Percentiles rank a stretch among this genome's conserved stretches.
phyloP scores from a whole-genome alignment of 208 protist species.

The Acanthamoeba triangularis region DNA sequence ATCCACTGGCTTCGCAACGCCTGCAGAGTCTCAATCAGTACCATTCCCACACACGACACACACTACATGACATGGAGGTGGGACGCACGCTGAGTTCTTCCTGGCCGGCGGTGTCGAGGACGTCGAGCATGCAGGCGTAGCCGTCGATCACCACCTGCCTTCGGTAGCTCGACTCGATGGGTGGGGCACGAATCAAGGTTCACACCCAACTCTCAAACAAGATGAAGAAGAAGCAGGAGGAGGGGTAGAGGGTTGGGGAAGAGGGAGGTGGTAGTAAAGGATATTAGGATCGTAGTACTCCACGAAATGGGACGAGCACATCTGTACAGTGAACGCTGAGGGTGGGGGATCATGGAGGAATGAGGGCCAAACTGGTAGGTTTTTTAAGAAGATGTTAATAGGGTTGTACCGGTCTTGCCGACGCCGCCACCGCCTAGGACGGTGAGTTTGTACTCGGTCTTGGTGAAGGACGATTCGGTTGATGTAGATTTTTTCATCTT shows the following conservation, averaged over 20 bases:
- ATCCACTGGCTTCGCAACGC: constrained; percentile 63
- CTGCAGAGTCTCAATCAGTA: neutral
- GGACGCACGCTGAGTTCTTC: constrained; percentile 32
- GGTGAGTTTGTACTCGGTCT: constrained; percentile 66
- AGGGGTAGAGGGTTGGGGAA: neutral
- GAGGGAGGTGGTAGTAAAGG: neutral
- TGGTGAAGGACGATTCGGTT: neutral
- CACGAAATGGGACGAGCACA: constrained; percentile 64
- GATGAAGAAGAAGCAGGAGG: neutral
- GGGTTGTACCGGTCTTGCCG: constrained; percentile 15
- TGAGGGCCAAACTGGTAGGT: no score
- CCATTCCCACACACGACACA: neutral
- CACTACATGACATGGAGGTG: neutral
- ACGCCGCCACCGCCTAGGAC: constrained; percentile 54
- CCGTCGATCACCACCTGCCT: constrained; percentile 69
- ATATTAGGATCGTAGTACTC: constrained; percentile 72
- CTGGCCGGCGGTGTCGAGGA: constrained; percentile 75
- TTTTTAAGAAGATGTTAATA: neutral
- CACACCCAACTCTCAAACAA: neutral
- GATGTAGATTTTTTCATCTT: neutral
- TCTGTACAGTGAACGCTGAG: constrained; percentile 67
- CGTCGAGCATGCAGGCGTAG: constrained; percentile 33
- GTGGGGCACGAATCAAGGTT: neutral
- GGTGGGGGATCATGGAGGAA: no score
- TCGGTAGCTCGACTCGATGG: constrained; percentile 74